Conservation (phyloP, 192 early-diverging fungal genomes). For the Backusella australiensis region DNA sequence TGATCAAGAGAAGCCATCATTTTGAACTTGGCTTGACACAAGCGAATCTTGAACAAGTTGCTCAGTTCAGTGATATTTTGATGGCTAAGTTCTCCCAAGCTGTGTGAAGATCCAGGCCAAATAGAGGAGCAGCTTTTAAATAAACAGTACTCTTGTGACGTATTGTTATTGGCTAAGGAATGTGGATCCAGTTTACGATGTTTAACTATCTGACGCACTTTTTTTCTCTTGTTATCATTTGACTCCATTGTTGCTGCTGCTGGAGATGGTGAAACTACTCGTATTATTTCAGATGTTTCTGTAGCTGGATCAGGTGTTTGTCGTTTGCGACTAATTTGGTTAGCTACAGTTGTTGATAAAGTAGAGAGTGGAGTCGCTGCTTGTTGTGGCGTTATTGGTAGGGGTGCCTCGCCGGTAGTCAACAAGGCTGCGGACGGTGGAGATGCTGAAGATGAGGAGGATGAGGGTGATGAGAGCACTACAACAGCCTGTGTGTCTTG, state of each 20-base stretch:
- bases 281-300: not conserved
- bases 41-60: constrained; percentile 8
- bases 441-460: not conserved
- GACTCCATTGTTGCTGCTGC: not conserved
- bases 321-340: not conserved
- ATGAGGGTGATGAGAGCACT: not conserved
- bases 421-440: not conserved
- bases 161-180: constrained; percentile 4
- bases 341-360: not conserved
- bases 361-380: not conserved
- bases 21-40: constrained; percentile 16
- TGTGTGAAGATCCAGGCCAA: constrained; percentile 6
- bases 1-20: constrained; percentile 11
- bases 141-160: constrained; percentile 3
- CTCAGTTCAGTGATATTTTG: constrained; percentile 4
- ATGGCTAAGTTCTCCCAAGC: constrained; percentile 9
- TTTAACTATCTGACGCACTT: not conserved
- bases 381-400: not conserved
- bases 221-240: not conserved
- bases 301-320: not conserved
- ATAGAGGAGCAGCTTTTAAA: constrained; percentile 5
- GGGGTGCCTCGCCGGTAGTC: not conserved
- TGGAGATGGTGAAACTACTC: not conserved
- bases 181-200: not conserved
- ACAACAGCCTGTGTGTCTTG: not conserved